Base-by-base conservation (phyloP, 2,329 filamentous ascomycete species). In the Helicocarpus griseus region DNA sequence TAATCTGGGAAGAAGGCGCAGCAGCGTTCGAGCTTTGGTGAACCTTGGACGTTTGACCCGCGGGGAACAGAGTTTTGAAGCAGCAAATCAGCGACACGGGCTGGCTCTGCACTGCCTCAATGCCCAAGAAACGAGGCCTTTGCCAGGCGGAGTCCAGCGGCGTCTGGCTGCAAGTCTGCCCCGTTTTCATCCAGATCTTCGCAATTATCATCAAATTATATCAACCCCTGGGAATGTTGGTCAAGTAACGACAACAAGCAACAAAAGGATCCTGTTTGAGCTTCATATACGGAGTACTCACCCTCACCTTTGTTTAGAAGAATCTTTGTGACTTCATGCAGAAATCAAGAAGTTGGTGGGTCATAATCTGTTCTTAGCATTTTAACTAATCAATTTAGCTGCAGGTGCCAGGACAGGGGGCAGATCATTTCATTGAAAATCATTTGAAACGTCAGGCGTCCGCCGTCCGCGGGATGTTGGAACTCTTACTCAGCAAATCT, bases 41-140 rank as follows among this genome's bases (percentile, higher is more conserved):
- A 46, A 33, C 43, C 26, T 46, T 46, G 43, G 29, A 8, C n/a
- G 19, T 1, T 22, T 5, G 31, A 17, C n/a, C 2, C 24, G 24
- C 11, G 11, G 3, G 41, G 41, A 29, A 19, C 41, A 44, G 19
- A 44, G 41, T 44, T 44, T 41, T 9, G n/a, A 2, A 6, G 28
- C 14, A 49, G 47, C 47, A 49, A 49, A 49, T 49, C 47, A 49
- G 33, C 47, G 36, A 14, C 46, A 2, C 26, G 22, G 33, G 28
- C 40, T 44, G 17, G 22, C n/a, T 40, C 36, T 49, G 47, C 47
- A 49, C 47, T 49, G 47, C 47, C 47, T 49, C 47, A 40, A 22
- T 31, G 46, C 46, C 46, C 46, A 48, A 48, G 33, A 39, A 40
- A 48, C 35, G 35, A 29, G 46, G 46, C 35, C 17, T 11, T 22